phyloP scores from a whole-genome alignment of 139 green algal species.

The Picochlorum sp. region DNA sequence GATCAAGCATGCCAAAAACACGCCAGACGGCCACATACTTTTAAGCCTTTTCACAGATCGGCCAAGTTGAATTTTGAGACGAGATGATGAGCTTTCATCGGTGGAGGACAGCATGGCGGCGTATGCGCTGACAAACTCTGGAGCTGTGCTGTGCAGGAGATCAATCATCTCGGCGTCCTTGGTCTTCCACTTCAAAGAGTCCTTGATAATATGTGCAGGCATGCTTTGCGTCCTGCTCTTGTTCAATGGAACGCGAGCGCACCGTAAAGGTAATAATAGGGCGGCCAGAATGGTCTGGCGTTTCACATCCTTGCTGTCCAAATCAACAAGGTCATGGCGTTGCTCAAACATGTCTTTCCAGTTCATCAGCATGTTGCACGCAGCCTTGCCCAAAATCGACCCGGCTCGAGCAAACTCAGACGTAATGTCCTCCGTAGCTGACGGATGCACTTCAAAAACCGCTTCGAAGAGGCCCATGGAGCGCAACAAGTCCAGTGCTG shows the following conservation, averaged over 20 bases:
- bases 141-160: conserved; percentile 35
- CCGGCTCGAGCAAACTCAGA: conserved; percentile 9
- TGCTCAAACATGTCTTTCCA: conserved; percentile 4
- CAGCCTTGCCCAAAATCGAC: conserved; percentile 20
- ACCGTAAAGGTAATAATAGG: conserved; percentile 64
- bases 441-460: conserved; percentile 53
- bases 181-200: conserved; percentile 64
- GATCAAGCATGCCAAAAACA: conserved; percentile 35
- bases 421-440: conserved; percentile 9
- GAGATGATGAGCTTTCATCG: background rate
- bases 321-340: background rate
- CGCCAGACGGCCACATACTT: conserved; percentile 44
- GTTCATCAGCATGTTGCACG: conserved; percentile 6
- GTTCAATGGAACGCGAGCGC: conserved; percentile 7
- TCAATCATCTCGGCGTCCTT: conserved; percentile 47
- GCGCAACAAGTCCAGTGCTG: conserved; percentile 54
- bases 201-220: conserved; percentile 41
- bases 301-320: background rate
- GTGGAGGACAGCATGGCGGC: conserved; percentile 10
- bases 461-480: conserved; percentile 56
- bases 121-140: conserved; percentile 31
- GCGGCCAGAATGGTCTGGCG: conserved; percentile 58
- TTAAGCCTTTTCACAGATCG: conserved; percentile 48
- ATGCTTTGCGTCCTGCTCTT: conserved; percentile 37
- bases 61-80: conserved; percentile 36